phyloP scores from a whole-genome alignment of 208 protist species.

The Vickermania ingenoplastis region DNA sequence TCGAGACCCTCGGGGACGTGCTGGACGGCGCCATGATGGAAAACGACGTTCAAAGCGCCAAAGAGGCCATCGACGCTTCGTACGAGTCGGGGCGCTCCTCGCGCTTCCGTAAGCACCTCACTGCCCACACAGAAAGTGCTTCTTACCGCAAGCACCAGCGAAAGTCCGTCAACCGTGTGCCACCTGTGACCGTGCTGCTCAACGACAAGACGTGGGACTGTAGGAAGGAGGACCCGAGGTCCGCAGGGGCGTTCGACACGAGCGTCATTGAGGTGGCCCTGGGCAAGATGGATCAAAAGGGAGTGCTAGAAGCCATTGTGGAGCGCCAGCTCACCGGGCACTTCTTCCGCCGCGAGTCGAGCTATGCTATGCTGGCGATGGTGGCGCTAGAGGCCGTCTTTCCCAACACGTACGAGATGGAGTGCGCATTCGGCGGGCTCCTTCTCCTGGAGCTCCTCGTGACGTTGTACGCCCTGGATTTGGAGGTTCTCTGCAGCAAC shows the following conservation, averaged over 20 bases:
- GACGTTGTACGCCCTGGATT: slow-evolving; percentile 45
- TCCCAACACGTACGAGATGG: slow-evolving; percentile 61
- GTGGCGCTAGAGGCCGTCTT: slow-evolving; percentile 42
- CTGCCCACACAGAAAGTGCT: slow-evolving; percentile 1
- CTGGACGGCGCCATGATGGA: slow-evolving; percentile 72
- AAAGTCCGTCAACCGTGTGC: not conserved
- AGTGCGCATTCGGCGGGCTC: slow-evolving; percentile 39
- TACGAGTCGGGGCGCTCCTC: slow-evolving; percentile 60
- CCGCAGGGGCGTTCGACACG: slow-evolving; percentile 44
- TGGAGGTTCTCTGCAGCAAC: slow-evolving; percentile 57
- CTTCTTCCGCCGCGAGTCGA: slow-evolving; percentile 43
- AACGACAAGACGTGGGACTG: slow-evolving; percentile 52
- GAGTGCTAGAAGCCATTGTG: slow-evolving; percentile 31
- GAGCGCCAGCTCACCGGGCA: slow-evolving; percentile 54
- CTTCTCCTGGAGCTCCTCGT: slow-evolving; percentile 44
- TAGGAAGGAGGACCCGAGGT: slow-evolving; percentile 69
- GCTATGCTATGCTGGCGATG: slow-evolving; percentile 35
- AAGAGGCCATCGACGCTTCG: slow-evolving; percentile 72
- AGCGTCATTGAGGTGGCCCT: slow-evolving; percentile 62
- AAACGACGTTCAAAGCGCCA: slow-evolving; percentile 57
- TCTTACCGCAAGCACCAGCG: not conserved
- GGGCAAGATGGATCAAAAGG: slow-evolving; percentile 40
- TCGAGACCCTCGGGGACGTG: slow-evolving; percentile 49
- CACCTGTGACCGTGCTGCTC: slow-evolving; percentile 4
- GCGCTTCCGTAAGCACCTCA: slow-evolving; percentile 42